phyloP scores from a whole-genome alignment of 352 stramenopile species.

The Lagenidium sp. region DNA sequence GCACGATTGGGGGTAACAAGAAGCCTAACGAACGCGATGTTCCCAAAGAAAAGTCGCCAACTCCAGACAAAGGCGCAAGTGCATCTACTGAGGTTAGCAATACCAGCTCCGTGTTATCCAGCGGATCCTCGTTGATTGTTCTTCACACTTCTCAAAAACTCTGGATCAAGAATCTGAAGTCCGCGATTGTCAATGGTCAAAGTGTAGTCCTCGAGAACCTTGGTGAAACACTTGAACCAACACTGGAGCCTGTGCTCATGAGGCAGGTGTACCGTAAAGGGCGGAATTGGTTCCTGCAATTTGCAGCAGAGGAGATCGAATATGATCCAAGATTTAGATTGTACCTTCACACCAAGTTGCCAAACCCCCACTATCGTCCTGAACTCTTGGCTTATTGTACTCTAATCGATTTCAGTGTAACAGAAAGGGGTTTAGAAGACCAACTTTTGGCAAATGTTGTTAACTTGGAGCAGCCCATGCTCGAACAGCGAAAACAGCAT shows the following conservation, averaged over 20 bases:
- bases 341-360: conserved; percentile 88
- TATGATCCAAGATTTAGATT: conserved; percentile 84
- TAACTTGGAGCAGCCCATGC: conserved; percentile 79
- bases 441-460: conserved; percentile 87
- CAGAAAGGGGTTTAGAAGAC: conserved; percentile 84
- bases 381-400: conserved; percentile 91
- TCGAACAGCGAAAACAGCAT: conserved; percentile 86
- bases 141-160: conserved; percentile 67
- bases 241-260: conserved; percentile 87
- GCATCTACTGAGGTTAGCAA: too few relatives aligned
- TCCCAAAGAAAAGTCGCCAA: background rate
- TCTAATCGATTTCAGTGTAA: conserved; percentile 93
- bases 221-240: conserved; percentile 75
- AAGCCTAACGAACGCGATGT: background rate
- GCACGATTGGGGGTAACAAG: background rate
- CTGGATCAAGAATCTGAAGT: conserved; percentile 69
- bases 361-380: conserved; percentile 89
- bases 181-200: conserved; percentile 58
- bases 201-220: conserved; percentile 90
- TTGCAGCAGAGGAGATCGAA: conserved; percentile 86
- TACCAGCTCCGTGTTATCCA: background rate
- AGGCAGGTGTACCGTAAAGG: conserved; percentile 84
- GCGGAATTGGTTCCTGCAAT: conserved; percentile 79
- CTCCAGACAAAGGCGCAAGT: background rate
- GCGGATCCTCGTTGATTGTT: conserved; percentile 37